Evolutionary conservation across 2,329 filamentous ascomycete species (phyloP), one percentile per base, ranked within the genome.

Genomic region (Trichophyton benhamiae): DNA sequence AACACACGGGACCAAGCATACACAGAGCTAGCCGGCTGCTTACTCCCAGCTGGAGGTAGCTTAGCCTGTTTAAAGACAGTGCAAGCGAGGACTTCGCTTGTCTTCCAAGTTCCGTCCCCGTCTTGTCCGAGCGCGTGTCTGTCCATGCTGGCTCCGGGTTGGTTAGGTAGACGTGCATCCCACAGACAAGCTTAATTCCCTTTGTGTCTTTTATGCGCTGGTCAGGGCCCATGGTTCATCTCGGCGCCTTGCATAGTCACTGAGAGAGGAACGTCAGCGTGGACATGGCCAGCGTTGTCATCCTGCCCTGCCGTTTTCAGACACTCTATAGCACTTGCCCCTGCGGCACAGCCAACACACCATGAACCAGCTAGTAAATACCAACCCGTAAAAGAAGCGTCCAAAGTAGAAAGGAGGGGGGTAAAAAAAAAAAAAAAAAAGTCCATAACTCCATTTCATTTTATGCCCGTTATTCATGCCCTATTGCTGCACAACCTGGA

Each of bases 401-500:
- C 25, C 25, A 27, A 27, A 27, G 3, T 27, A 27, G 25, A 27
- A 27, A 27, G 1, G 25, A 4, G 20, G 25, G 25, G 6, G 5
- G 25, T 5, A 44, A 15, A 5, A 11, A 22, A 48, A 17, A 22
- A 25, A 6, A 15, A n/a, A 17, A 15, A 44, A 44, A 6, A 44
- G 25, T 27, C 17, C 41, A 3, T n/a, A 17, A 44, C 13, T 44
- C 41, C 13, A 44, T 44, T 17, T 20, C 11, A 20, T 20, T 48
- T 48, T 48, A 7, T n/a, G 27, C 22, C 48, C 48, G 48, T 53
- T 27, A 27, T 11, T 9, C 48, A 44, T 44, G n/a, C 13, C 41
- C 33, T 58, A 66, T 60, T 74, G 72, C 66, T 73, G 72, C 6
- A 74, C 72, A 30, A 74, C 71, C 63, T 74, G 72, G 27, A 74